phyloP scores from a whole-genome alignment of 306 rosid species.

The Acmispon strigosus region DNA sequence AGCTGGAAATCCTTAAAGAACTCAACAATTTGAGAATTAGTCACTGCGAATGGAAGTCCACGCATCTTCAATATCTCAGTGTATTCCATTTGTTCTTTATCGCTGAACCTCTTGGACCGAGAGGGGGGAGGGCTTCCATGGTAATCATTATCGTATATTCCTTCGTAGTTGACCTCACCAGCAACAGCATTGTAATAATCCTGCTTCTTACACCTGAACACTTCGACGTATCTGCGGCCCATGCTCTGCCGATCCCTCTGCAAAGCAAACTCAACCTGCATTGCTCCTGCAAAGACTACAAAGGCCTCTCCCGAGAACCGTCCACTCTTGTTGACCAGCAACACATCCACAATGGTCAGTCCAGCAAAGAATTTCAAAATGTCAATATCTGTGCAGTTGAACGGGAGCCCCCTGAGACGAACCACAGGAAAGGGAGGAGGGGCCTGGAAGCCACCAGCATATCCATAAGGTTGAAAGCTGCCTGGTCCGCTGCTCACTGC shows the following conservation, averaged over 20 bases:
- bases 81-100: constrained; percentile 93
- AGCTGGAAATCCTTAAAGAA: constrained; percentile 74
- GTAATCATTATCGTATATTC: constrained; percentile 77
- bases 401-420: constrained; percentile 98
- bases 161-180: constrained; percentile 76
- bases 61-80: constrained; percentile 96
- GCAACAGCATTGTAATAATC: constrained; percentile 94
- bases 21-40: constrained; percentile 62
- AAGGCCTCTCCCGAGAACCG: constrained; percentile 97
- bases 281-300: constrained; percentile 84
- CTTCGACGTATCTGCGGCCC: constrained; percentile 97
- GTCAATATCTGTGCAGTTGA: constrained; percentile 91
- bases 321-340: constrained; percentile 96
- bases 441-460: constrained; percentile 37
- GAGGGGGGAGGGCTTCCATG: constrained; percentile 97
- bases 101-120: constrained; percentile 68
- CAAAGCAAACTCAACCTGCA: constrained; percentile 89
- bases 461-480: constrained; percentile 43
- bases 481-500: constrained; percentile 88
- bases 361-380: constrained; percentile 96
- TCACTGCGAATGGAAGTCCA: constrained; percentile 76
- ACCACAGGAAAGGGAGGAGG: constrained; percentile 81
- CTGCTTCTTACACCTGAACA: constrained; percentile 92
- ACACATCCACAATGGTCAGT: constrained; percentile 81
- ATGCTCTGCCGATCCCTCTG: constrained; percentile 93